These are phyloP conservation scores for Favolaschia claudopus DNA, from an alignment of 768 basidiomycete genomes.

Conservation along the genomic window DNA sequence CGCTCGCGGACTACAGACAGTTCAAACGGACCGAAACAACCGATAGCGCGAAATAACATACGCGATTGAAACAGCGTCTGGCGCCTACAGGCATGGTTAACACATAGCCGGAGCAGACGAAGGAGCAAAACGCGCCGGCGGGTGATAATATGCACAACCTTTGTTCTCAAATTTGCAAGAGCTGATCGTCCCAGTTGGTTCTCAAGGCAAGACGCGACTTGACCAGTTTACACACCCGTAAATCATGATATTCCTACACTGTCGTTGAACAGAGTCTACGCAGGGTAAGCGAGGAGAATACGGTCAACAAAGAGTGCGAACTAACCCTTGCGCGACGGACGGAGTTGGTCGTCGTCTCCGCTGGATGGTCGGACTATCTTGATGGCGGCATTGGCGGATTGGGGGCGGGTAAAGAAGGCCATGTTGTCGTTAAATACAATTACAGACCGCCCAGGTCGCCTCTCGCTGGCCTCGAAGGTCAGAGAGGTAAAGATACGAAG, in stretches of 20 bases:
- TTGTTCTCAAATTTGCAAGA: constrained; percentile 88
- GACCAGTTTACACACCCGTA: constrained; percentile 89
- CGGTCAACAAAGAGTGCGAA: constrained; percentile 35
- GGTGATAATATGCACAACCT: constrained; percentile 86
- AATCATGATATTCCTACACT: constrained; percentile 91
- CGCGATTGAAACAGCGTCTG: constrained; percentile 36
- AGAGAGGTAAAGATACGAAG: background rate
- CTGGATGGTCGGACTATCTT: constrained; percentile 73
- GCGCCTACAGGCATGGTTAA: constrained; percentile 21
- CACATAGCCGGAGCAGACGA: background rate
- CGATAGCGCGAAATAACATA: too few relatives aligned
- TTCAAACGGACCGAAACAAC: background rate
- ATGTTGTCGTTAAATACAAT: constrained; percentile 41
- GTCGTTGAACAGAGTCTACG: constrained; percentile 73
- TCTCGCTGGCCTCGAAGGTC: constrained; percentile 15
- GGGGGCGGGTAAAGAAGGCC: constrained; percentile 76
- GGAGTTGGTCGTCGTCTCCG: constrained; percentile 41
- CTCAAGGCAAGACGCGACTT: too few relatives aligned
- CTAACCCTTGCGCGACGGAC: constrained; percentile 61
- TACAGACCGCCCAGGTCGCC: constrained; percentile 10
- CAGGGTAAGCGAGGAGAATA: constrained; percentile 12
- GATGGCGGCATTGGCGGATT: constrained; percentile 67
- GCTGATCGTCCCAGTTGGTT: constrained; percentile 43
- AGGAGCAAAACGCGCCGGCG: constrained; percentile 55
- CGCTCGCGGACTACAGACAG: constrained; percentile 43